Percentiles rank a stretch among this genome's conserved stretches.
Evolutionary conservation across 805 yeast genomes (phyloP).

Genomic region (Barnettozyma botsteinii): DNA sequence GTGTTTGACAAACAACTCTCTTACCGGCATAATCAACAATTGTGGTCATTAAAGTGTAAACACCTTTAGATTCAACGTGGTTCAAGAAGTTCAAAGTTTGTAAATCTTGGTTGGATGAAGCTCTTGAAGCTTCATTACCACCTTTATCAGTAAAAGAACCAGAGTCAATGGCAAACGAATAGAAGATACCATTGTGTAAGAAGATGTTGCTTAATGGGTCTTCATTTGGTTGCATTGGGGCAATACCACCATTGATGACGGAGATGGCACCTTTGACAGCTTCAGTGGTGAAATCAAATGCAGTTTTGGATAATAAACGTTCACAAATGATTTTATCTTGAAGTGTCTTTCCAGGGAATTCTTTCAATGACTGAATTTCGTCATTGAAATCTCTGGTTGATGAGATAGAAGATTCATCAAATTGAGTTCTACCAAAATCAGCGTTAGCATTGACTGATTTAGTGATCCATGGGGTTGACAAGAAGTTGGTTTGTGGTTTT

Average conservation of each 20-base stretch:
- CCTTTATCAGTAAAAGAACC: slow-evolving; percentile 64
- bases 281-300: slow-evolving; percentile 68
- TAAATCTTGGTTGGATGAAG: slow-evolving; percentile 73
- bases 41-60: slow-evolving; percentile 73
- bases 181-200: slow-evolving; percentile 80
- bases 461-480: slow-evolving; percentile 73
- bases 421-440: slow-evolving; percentile 27
- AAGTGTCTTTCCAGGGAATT: slow-evolving; percentile 52
- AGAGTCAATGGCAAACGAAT: slow-evolving; percentile 67
- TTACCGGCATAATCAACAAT: slow-evolving; percentile 87
- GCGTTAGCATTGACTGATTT: slow-evolving; percentile 18
- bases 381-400: slow-evolving; percentile 81
- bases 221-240: slow-evolving; percentile 79
- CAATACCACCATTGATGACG: slow-evolving; percentile 64
- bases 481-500: slow-evolving; percentile 53
- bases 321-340: slow-evolving; percentile 73
- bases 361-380: slow-evolving; percentile 79
- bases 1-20: slow-evolving; percentile 86
- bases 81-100: slow-evolving; percentile 64
- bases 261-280: slow-evolving; percentile 79
- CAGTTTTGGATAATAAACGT: slow-evolving; percentile 60
- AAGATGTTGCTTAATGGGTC: slow-evolving; percentile 55
- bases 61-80: slow-evolving; percentile 54
- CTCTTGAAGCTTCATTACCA: slow-evolving; percentile 82
- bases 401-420: slow-evolving; percentile 10